phyloP scores from a whole-genome alignment of 306 rosid species.

The Malus sieversii region DNA sequence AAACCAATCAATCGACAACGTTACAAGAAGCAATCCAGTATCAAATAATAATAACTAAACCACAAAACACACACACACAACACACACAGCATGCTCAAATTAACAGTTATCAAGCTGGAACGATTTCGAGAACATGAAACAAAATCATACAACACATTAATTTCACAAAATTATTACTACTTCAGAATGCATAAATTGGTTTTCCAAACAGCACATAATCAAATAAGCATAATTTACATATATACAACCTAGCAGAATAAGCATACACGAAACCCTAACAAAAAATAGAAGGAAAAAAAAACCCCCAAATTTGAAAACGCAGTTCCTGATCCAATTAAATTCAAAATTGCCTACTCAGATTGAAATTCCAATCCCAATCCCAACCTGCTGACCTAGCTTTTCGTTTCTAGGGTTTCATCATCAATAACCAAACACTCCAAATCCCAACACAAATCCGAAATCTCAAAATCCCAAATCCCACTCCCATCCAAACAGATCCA shows the following conservation, averaged over 20 bases:
- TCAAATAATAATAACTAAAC: neutral
- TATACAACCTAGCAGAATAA: neutral
- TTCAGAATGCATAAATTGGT: conserved; percentile 1
- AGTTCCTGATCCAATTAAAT: conserved; percentile 15
- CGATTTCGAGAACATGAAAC: neutral
- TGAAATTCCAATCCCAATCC: conserved; percentile 15
- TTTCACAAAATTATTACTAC: neutral
- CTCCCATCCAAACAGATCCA: conserved; percentile 35
- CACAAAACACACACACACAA: neutral
- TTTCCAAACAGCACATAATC: neutral
- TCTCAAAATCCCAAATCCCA: neutral
- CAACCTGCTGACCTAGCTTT: conserved; percentile 17
- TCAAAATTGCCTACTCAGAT: conserved; percentile 17
- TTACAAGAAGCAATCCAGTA: neutral
- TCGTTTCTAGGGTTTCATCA: conserved; percentile 45
- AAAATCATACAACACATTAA: neutral
- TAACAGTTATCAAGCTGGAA: neutral
- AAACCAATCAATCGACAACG: neutral
- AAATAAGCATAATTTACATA: neutral
- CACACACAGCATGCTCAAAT: neutral
- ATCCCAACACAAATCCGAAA: neutral
- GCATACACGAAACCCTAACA: conserved; percentile 1
- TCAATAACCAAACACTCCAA: conserved; percentile 10
- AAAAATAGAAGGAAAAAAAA: neutral
- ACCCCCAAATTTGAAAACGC: conserved; percentile 10